A percentile compares a stretch with the other conserved stretches of the same genome.
These are phyloP conservation scores for Neoboletus magnificus DNA, from an alignment of 768 basidiomycete species.

Conservation along the genomic window DNA sequence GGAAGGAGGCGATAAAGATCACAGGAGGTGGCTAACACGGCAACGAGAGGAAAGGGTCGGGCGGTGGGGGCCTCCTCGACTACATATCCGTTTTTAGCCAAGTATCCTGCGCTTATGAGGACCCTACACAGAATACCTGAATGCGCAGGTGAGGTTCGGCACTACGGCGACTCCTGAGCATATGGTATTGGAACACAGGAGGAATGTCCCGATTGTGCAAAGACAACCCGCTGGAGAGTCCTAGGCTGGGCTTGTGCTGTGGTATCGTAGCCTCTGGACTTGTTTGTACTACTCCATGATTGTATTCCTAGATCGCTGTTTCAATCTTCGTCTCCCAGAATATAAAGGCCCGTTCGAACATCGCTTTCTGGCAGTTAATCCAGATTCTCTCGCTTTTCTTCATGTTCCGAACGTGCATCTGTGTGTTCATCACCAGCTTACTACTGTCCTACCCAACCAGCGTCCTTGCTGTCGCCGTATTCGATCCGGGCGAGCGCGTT, in stretches of 20 bases:
- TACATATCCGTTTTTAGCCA: not conserved
- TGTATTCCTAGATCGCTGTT: no score
- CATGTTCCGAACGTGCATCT: conserved; percentile 3
- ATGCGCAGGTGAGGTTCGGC: not conserved
- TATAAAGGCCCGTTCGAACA: conserved; percentile 1
- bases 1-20: no score
- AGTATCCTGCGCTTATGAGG: not conserved
- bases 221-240: no score
- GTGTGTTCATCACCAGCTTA: not conserved
- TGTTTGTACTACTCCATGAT: no score
- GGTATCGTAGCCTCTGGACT: no score
- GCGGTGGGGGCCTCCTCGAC: no score
- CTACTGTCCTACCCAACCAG: not conserved
- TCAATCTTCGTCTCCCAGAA: not conserved
- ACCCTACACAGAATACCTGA: not conserved
- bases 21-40: no score
- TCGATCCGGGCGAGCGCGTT: conserved; percentile 38
- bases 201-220: not conserved
- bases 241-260: no score
- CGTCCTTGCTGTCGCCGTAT: conserved; percentile 12
- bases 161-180: not conserved
- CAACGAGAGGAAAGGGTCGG: no score
- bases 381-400: not conserved
- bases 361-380: not conserved
- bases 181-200: not conserved